phyloP scores from a whole-genome alignment of 1,284 basidiomycete genomes.

The Phellinidium pouzarii region DNA sequence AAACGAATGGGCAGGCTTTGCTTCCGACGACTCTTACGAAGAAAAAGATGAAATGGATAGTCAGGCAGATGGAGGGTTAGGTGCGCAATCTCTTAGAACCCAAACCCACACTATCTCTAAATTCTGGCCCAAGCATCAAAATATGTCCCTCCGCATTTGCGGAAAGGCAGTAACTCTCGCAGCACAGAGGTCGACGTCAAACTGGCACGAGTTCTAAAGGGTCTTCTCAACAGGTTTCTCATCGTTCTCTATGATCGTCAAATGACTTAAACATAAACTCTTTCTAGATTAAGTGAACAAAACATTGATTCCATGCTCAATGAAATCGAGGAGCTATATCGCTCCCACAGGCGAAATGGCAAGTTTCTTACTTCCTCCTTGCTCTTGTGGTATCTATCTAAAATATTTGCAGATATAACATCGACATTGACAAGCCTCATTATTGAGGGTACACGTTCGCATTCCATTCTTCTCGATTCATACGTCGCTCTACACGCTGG shows the following conservation, averaged over 20 bases:
- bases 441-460: conserved; percentile 77
- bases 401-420: conserved; percentile 68
- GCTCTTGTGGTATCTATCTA: background rate
- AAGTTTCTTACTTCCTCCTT: conserved; percentile 21
- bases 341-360: conserved; percentile 79
- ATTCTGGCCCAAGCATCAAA: conserved; percentile 30
- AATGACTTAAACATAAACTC: conserved; percentile 5
- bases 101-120: background rate
- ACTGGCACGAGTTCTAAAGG: conserved; percentile 77
- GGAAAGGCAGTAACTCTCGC: conserved; percentile 29
- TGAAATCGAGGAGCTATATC: conserved; percentile 74
- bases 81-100: too few relatives aligned
- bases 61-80: too few relatives aligned
- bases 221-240: conserved; percentile 77
- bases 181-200: conserved; percentile 52
- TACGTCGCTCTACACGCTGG: conserved; percentile 91
- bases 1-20: conserved; percentile 17
- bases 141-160: conserved; percentile 63
- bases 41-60: background rate
- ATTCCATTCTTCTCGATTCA: conserved; percentile 81
- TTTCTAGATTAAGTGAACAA: conserved; percentile 76
- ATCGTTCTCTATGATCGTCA: conserved; percentile 1
- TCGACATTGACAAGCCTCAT: conserved; percentile 74
- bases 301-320: conserved; percentile 81
- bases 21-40: conserved; percentile 5